Base-by-base conservation (phyloP, 306 rosid genomes). In the Gillenia trifoliata region DNA sequence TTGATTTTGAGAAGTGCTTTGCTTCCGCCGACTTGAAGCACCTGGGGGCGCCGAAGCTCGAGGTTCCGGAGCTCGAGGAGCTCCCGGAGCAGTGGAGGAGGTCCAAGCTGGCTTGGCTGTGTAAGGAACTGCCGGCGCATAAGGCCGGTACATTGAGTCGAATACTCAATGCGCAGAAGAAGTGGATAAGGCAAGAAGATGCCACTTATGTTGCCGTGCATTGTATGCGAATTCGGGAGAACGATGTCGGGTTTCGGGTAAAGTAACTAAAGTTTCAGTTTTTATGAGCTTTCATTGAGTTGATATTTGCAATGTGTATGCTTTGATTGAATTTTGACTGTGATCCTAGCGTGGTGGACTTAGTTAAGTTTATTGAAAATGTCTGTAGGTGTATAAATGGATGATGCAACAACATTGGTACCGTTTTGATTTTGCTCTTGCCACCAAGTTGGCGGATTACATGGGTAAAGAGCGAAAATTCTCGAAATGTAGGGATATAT, bases 401-500 rank as follows among this genome's bases (percentile, higher is more conserved):
- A 91, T 87, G 97, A 85, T 93, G 96, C 91, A 88, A 73, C 93
- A 88, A 29, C 77, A 73, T 76, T 91, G 98, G 97, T 86, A 86
- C 66, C 83, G 79, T 29, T 93, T 93, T 79, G 94, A 93, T 83
- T 91, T 86, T 81, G 91, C 96, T 60, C 96, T 93, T 77, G 86
- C 90, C 70, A 91, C 98, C 62, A 86, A 87, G 80, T 85, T 93
- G 56, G 98, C 98, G 6, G 98, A 93, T 85, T 93, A 81, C 84
- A 60, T 91, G 96, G 98, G 98, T 57, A 91, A 85, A 85, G 96
- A 91, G 73, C 75, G 98, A 9, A 93, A 93, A 66, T 93, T 88
- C 75, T 81, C 93, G 7, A 93, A 91, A 83, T 93, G 98, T 77
- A 90, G 98, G 77, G 96, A 93, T 81, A 88, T 91, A 73, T 93